A percentile compares a stretch with the other conserved stretches of the same genome.
These are phyloP conservation scores for Elsinoe australis DNA, from an alignment of 2,329 filamentous ascomycete species.

Conservation along the genomic window DNA sequence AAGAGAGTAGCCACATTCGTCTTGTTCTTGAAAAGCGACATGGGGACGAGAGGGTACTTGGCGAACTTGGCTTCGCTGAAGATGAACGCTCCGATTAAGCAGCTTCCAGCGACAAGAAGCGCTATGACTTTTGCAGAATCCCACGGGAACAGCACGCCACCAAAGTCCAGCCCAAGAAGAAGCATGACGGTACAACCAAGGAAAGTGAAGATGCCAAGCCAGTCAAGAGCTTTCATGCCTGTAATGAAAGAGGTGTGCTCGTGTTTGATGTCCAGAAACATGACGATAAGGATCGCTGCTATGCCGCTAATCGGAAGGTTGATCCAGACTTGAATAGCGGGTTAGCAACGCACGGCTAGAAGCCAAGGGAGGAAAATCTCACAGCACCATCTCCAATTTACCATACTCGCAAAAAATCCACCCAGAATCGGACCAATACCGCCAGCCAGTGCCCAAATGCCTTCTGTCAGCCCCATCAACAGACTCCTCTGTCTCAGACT, in stretches of 20 bases:
- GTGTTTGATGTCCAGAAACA: slow-evolving; percentile 50
- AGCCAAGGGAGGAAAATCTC: too few relatives aligned
- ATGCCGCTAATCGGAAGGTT: slow-evolving; percentile 46
- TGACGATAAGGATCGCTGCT: slow-evolving; percentile 43
- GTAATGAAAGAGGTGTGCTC: slow-evolving; percentile 43
- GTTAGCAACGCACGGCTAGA: too few relatives aligned
- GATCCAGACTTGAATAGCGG: slow-evolving; percentile 42
- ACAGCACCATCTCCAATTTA: slow-evolving; percentile 47
- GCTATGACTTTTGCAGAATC: slow-evolving; percentile 48
- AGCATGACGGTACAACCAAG: slow-evolving; percentile 46
- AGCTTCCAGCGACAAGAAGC: slow-evolving; percentile 44
- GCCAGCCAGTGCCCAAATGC: slow-evolving; percentile 50
- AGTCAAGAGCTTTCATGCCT: slow-evolving; percentile 48
- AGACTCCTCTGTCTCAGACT: slow-evolving; percentile 36
- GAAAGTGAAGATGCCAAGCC: slow-evolving; percentile 47
- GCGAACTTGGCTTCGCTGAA: slow-evolving; percentile 57
- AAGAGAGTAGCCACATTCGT: slow-evolving; percentile 53
- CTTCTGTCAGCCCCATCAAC: slow-evolving; percentile 45
- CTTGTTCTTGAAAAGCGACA: slow-evolving; percentile 50
- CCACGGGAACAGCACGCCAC: slow-evolving; percentile 48
- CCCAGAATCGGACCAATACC: slow-evolving; percentile 48
- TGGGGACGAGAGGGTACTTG: slow-evolving; percentile 60
- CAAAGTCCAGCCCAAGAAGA: slow-evolving; percentile 48
- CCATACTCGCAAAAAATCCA: slow-evolving; percentile 41
- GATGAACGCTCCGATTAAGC: slow-evolving; percentile 48